A percentile compares a stretch with the other conserved stretches of the same genome.
Evolutionary conservation across 108 stramenopile genomes (phyloP).

Genomic region (Fistulifera pelliculosa): DNA sequence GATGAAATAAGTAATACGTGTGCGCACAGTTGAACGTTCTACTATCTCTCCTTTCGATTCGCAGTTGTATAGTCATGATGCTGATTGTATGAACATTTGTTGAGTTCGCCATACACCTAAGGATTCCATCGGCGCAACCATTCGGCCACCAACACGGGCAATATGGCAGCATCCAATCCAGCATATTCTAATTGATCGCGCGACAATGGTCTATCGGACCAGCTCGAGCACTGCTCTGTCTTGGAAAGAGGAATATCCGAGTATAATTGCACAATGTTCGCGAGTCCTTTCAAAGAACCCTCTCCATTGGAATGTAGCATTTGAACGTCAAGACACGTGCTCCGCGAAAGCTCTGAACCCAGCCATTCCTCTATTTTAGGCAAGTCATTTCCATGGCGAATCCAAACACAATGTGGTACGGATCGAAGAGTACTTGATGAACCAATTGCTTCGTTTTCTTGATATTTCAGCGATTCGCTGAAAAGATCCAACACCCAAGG

Average conservation of each 20-base stretch:
- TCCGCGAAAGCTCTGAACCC: background rate
- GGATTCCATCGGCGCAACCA: conserved; percentile 1
- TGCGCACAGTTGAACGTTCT: too few relatives aligned
- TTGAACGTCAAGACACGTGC: conserved; percentile 8
- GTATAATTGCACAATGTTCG: conserved; percentile 12
- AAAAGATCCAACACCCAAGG: conserved; percentile 8
- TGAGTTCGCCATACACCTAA: too few relatives aligned
- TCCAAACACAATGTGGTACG: conserved; percentile 10
- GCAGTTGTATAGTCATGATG: too few relatives aligned
- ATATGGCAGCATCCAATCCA: conserved; percentile 34
- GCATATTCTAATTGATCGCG: conserved; percentile 34
- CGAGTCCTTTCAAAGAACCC: conserved; percentile 12
- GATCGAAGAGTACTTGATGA: too few relatives aligned
- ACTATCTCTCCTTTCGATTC: too few relatives aligned
- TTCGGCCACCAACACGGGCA: conserved; percentile 21
- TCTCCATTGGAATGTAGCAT: conserved; percentile 10
- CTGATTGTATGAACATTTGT: too few relatives aligned
- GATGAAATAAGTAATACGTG: too few relatives aligned
- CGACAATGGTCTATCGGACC: conserved; percentile 28
- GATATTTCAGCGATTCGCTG: background rate
- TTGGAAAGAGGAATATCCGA: conserved; percentile 19
- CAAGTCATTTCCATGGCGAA: conserved; percentile 26
- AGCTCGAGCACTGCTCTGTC: conserved; percentile 29
- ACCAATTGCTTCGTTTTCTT: too few relatives aligned
- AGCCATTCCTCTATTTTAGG: conserved; percentile 12